Conservation (phyloP, 768 basidiomycete genomes). For the Cyclocybe cylindracea region DNA sequence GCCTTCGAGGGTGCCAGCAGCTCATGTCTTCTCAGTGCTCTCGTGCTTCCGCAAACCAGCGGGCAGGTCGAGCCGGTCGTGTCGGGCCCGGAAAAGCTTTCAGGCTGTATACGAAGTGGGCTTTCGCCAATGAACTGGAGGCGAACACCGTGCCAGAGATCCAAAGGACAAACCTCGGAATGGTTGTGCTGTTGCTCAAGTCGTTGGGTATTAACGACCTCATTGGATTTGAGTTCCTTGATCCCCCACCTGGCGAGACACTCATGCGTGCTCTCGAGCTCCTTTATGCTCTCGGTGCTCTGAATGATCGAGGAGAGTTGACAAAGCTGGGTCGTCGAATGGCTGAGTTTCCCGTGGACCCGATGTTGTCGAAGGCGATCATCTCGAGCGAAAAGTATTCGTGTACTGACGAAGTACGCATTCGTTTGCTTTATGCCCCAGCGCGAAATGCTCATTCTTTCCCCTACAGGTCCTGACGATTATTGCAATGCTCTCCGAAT, state of each 20-base stretch:
- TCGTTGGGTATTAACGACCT: slow-evolving; percentile 98
- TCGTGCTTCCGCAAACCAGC: slow-evolving; percentile 94
- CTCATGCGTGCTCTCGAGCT: slow-evolving; percentile 93
- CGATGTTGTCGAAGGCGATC: slow-evolving; percentile 95
- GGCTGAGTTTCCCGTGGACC: slow-evolving; percentile 99
- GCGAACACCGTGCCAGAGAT: slow-evolving; percentile 98
- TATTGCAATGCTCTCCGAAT: slow-evolving; percentile 96
- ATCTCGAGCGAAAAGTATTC: slow-evolving; percentile 92
- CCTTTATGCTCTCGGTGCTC: slow-evolving; percentile 91
- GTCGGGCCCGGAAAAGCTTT: slow-evolving; percentile 98
- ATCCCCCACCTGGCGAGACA: slow-evolving; percentile 97
- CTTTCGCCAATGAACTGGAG: slow-evolving; percentile 92
- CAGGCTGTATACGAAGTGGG: slow-evolving; percentile 99
- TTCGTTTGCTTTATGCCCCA: neutral
- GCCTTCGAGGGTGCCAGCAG: neutral
- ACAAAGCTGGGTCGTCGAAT: slow-evolving; percentile 97
- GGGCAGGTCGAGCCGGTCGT: slow-evolving; percentile 95
- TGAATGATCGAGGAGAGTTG: slow-evolving; percentile 95
- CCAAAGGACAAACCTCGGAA: slow-evolving; percentile 96
- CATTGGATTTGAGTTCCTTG: slow-evolving; percentile 97
- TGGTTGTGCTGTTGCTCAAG: slow-evolving; percentile 93
- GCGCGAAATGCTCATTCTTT: neutral
- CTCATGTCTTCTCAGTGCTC: slow-evolving; percentile 66
- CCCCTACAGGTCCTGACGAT: slow-evolving; percentile 82
- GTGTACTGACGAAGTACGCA: slow-evolving; percentile 91